Evolutionary conservation across 306 rosid genomes (phyloP).

Genomic region (Vigna unguiculata): DNA sequence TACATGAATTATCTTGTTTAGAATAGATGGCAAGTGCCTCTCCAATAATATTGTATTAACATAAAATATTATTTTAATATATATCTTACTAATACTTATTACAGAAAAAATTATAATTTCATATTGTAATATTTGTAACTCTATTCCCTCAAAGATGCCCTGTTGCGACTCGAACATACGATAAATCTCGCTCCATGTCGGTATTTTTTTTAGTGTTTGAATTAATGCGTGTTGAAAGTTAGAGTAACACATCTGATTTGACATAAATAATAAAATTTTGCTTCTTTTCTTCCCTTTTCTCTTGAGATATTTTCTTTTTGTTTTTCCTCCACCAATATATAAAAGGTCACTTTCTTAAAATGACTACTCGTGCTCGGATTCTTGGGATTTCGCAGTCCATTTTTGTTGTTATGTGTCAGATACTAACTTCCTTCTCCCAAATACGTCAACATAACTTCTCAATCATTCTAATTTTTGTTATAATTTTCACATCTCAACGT

Average conservation of each 20-base stretch:
- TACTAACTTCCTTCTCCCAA: slow-evolving; percentile 24
- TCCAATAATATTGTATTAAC: too few relatives aligned
- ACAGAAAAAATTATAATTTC: too few relatives aligned
- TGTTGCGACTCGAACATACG: too few relatives aligned
- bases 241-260: neutral
- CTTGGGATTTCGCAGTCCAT: neutral
- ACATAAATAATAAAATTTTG: neutral
- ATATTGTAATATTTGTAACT: too few relatives aligned
- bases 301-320: neutral
- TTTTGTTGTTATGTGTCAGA: neutral
- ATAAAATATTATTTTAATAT: too few relatives aligned
- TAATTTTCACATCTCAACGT: neutral
- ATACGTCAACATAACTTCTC: neutral
- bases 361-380: neutral
- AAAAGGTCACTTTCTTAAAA: neutral
- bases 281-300: neutral
- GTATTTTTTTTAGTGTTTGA: too few relatives aligned
- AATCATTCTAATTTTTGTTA: too few relatives aligned
- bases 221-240: neutral
- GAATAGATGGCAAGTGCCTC: too few relatives aligned
- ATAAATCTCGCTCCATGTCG: too few relatives aligned
- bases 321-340: neutral
- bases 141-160: too few relatives aligned
- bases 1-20: too few relatives aligned
- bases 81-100: too few relatives aligned